phyloP scores from a whole-genome alignment of 2,329 filamentous ascomycete species.

The Cladosporium sp. region DNA sequence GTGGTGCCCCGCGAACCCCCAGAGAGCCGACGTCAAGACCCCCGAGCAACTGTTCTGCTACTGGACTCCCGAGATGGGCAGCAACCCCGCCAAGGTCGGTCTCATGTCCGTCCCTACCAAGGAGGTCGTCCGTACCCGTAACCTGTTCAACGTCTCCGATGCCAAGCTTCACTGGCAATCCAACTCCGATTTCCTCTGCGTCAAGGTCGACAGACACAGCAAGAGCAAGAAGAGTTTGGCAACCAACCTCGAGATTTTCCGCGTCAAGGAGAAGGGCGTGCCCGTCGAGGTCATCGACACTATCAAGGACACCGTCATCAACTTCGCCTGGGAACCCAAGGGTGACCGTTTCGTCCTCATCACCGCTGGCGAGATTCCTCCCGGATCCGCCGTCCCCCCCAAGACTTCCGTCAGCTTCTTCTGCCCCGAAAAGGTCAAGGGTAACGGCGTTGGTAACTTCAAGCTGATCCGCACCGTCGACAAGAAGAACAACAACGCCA shows the following conservation, averaged over 20 bases:
- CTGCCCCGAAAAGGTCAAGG: constrained; percentile 93
- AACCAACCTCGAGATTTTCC: constrained; percentile 98
- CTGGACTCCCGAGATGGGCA: constrained; percentile 98
- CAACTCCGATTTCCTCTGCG: constrained; percentile 86
- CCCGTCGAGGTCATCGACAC: constrained; percentile 97
- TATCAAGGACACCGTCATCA: constrained; percentile 98
- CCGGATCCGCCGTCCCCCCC: constrained; percentile 75
- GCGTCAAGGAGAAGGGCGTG: constrained; percentile 93
- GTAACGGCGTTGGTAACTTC: constrained; percentile 78
- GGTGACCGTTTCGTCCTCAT: constrained; percentile 97
- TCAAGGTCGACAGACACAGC: constrained; percentile 97
- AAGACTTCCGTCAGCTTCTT: constrained; percentile 97
- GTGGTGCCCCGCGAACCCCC: constrained; percentile 82
- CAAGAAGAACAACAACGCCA: constrained; percentile 99
- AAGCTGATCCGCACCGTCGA: constrained; percentile 92
- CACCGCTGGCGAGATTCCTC: constrained; percentile 79
- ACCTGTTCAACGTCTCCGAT: constrained; percentile 96
- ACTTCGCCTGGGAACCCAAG: constrained; percentile 99
- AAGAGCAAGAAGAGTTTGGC: constrained; percentile 98
- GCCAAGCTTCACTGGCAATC: constrained; percentile 99
- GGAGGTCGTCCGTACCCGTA: constrained; percentile 88
- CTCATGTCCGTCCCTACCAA: constrained; percentile 96
- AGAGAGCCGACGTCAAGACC: constrained; percentile 78
- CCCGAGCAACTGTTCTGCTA: constrained; percentile 97
- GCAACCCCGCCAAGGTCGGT: constrained; percentile 94